Conservation (phyloP, 345 rosid genomes). For the Hibiscus mutabilis region DNA sequence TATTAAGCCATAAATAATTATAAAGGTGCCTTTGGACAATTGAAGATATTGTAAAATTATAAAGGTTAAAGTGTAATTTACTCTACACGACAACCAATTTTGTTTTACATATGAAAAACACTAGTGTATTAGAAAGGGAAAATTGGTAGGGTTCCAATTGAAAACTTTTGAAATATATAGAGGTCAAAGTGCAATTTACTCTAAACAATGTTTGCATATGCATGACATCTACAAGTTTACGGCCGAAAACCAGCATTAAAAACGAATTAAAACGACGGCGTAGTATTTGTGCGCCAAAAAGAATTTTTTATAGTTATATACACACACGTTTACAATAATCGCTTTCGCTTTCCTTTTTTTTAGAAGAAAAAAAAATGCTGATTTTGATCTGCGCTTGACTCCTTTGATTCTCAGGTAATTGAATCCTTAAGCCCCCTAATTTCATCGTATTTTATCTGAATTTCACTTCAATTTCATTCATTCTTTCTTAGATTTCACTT, state of each 20-base stretch:
- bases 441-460: constrained; percentile 2
- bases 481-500: not conserved
- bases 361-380: not conserved
- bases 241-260: not conserved
- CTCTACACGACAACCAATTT: too few relatives aligned
- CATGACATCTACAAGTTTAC: not conserved
- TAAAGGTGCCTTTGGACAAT: not conserved
- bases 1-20: too few relatives aligned
- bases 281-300: not conserved
- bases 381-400: constrained; percentile 23
- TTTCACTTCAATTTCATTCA: constrained; percentile 6
- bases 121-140: not conserved
- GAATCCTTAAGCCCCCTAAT: not conserved
- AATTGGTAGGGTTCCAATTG: not conserved
- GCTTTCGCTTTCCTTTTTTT: constrained; percentile 6
- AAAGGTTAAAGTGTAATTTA: not conserved
- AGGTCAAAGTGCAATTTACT: not conserved
- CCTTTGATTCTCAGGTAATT: constrained; percentile 26
- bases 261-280: not conserved
- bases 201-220: not conserved
- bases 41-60: not conserved
- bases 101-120: too few relatives aligned
- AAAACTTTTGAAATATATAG: not conserved
- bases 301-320: not conserved
- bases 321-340: not conserved